A percentile compares a stretch with the other conserved stretches of the same genome.
phyloP scores from a whole-genome alignment of 139 green algal species.

The Mychonastes homosphaera region DNA sequence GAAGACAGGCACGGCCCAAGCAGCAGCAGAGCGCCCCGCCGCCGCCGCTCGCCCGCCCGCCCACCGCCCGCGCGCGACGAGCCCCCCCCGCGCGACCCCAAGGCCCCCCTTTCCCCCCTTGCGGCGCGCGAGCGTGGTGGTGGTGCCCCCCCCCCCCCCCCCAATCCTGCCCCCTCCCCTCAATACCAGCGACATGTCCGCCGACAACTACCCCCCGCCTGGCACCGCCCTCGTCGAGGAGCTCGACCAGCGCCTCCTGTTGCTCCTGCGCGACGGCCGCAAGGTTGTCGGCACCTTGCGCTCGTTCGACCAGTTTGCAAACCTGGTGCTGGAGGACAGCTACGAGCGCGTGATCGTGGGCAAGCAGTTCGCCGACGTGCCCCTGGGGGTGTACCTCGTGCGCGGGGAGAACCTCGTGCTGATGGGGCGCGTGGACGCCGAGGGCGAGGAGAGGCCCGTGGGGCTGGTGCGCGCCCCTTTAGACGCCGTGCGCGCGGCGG shows the following conservation, averaged over 20 bases:
- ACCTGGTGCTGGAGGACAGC: constrained; percentile 61
- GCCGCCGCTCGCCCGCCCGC: too few species aligned
- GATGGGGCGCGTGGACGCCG: constrained; percentile 62
- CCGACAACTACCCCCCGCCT: constrained; percentile 37
- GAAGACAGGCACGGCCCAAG: too few species aligned
- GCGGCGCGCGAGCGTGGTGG: too few species aligned
- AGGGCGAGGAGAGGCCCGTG: constrained; percentile 37
- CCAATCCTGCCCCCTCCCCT: too few species aligned
- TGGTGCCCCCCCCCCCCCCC: too few species aligned
- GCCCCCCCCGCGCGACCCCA: too few species aligned
- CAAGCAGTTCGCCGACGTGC: constrained; percentile 58
- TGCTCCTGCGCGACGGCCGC: constrained; percentile 54
- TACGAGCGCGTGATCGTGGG: constrained; percentile 71
- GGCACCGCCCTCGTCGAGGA: constrained; percentile 55
- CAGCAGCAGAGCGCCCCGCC: too few species aligned
- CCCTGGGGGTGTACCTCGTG: constrained; percentile 64
- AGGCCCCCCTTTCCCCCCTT: too few species aligned
- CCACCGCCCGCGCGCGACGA: too few species aligned
- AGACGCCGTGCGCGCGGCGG: constrained; percentile 46
- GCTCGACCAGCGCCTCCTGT: constrained; percentile 49
- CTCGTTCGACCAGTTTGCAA: constrained; percentile 70
- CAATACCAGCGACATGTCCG: too few species aligned
- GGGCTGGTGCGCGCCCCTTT: constrained; percentile 41
- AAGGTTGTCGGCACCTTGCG: constrained; percentile 52
- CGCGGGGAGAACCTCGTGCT: constrained; percentile 80